phyloP scores from a whole-genome alignment of 2,329 filamentous ascomycete genomes.

The Fusarium nematophilum region DNA sequence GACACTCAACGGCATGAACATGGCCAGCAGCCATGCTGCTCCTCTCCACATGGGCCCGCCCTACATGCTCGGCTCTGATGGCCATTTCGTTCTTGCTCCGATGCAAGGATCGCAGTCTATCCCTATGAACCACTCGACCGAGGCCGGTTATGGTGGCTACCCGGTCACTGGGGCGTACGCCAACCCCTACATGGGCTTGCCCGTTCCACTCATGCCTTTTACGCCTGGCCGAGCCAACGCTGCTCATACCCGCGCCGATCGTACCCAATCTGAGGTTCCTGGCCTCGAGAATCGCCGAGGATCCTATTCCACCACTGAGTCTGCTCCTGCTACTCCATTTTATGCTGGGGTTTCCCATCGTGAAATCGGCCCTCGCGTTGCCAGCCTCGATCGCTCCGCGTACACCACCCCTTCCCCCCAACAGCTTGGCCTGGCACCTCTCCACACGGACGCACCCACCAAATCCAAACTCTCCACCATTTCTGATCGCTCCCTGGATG shows the following conservation, averaged over 20 bases:
- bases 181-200: slow-evolving; percentile 52
- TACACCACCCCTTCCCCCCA: slow-evolving; percentile 76
- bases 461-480: slow-evolving; percentile 56
- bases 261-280: slow-evolving; percentile 65
- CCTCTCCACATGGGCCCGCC: slow-evolving; percentile 50
- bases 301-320: slow-evolving; percentile 76
- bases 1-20: slow-evolving; percentile 51
- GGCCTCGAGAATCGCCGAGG: slow-evolving; percentile 73
- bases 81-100: slow-evolving; percentile 52
- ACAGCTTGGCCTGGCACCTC: slow-evolving; percentile 59
- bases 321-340: slow-evolving; percentile 73
- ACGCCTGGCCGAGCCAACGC: slow-evolving; percentile 62
- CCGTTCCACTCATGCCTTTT: slow-evolving; percentile 59
- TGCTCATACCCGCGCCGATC: slow-evolving; percentile 59
- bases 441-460: slow-evolving; percentile 53
- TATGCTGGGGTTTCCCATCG: slow-evolving; percentile 69
- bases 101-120: slow-evolving; percentile 50
- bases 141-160: slow-evolving; percentile 49
- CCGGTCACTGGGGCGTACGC: slow-evolving; percentile 50
- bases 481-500: slow-evolving; percentile 67
- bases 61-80: slow-evolving; percentile 54
- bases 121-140: slow-evolving; percentile 49
- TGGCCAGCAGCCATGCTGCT: slow-evolving; percentile 45
- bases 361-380: slow-evolving; percentile 69
- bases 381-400: slow-evolving; percentile 69